A percentile compares a stretch with the other conserved stretches of the same genome.
Evolutionary conservation across 2,329 filamentous ascomycete genomes (phyloP).

Genomic region (Alternaria incomplexa): DNA sequence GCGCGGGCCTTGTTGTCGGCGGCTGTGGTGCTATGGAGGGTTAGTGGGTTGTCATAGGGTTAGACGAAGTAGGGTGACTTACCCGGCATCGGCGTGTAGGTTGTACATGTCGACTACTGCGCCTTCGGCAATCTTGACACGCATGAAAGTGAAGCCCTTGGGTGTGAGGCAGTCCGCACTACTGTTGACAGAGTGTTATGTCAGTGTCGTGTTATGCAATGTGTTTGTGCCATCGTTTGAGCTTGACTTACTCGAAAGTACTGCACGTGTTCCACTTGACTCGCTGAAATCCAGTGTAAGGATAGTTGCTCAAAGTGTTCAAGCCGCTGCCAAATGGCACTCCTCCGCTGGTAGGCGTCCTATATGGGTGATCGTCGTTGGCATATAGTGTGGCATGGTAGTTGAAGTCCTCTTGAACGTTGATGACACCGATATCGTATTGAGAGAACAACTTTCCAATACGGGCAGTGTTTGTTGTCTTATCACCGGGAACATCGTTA

Average conservation of each 20-base stretch:
- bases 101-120: constrained; percentile 70
- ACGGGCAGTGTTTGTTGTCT: constrained; percentile 61
- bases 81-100: constrained; percentile 69
- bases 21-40: constrained; percentile 48
- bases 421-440: constrained; percentile 66
- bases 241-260: constrained; percentile 39
- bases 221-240: neutral
- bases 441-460: constrained; percentile 65
- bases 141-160: constrained; percentile 74
- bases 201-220: neutral
- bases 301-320: constrained; percentile 67
- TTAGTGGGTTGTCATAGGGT: neutral
- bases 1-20: constrained; percentile 63
- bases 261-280: constrained; percentile 67
- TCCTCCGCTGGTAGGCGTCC: constrained; percentile 70
- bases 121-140: constrained; percentile 58
- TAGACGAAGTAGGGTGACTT: neutral
- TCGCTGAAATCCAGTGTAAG: constrained; percentile 63
- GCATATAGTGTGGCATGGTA: constrained; percentile 67
- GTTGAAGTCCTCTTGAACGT: constrained; percentile 74
- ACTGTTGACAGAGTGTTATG: constrained; percentile 34
- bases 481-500: constrained; percentile 68
- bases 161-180: constrained; percentile 69
- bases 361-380: constrained; percentile 64
- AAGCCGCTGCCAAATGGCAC: constrained; percentile 68